These are phyloP conservation scores for Aspergillus amoenus DNA, from an alignment of 2,329 filamentous ascomycete species.

Conservation along the genomic window DNA sequence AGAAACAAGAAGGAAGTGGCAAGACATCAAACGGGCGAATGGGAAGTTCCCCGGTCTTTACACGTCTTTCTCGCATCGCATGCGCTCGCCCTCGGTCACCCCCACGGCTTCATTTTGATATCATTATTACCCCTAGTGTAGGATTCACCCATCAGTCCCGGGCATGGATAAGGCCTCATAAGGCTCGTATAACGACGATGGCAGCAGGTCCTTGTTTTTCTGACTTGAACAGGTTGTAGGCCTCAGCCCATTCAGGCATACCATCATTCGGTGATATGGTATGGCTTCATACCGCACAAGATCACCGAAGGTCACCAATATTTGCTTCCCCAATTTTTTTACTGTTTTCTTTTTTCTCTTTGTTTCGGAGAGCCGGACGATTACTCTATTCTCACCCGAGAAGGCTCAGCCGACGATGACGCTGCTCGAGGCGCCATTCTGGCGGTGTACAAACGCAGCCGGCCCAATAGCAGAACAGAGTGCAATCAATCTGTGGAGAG, in stretches of 20 bases:
- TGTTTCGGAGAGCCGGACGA: background rate
- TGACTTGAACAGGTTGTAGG: background rate
- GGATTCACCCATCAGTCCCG: background rate
- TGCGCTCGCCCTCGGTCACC: background rate
- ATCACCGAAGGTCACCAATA: background rate
- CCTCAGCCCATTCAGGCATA: background rate
- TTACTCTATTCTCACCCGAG: constrained; percentile 5
- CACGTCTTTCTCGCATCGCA: constrained; percentile 6
- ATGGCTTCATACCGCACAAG: background rate
- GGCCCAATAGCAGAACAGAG: constrained; percentile 21
- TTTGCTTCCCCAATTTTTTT: background rate
- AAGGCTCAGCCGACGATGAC: constrained; percentile 15
- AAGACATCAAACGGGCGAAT: background rate
- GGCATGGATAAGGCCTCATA: background rate
- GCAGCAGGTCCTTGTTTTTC: background rate
- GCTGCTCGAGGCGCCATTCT: constrained; percentile 15
- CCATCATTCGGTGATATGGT: background rate
- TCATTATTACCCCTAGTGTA: background rate
- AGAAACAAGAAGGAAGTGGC: background rate
- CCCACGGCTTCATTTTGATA: background rate
- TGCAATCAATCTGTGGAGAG: constrained; percentile 15
- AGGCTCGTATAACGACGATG: background rate
- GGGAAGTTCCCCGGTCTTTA: background rate
- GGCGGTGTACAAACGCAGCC: constrained; percentile 20
- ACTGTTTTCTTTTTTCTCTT: background rate